Evolutionary conservation across 1,284 basidiomycete species (phyloP).

Genomic region (Neolentinus lepideus): DNA sequence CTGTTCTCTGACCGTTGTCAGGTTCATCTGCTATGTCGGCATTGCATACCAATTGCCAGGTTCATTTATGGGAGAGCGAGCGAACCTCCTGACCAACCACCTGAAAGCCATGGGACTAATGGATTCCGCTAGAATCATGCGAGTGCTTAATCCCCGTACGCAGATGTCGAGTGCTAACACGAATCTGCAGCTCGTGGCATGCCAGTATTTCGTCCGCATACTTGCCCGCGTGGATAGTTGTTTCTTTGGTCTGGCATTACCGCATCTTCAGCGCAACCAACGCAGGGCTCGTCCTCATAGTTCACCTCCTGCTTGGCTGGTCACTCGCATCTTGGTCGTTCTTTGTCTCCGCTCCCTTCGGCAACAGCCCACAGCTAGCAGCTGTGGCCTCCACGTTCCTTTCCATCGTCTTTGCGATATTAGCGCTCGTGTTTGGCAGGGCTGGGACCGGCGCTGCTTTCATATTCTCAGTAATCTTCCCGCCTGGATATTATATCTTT

Average conservation of each 20-base stretch:
- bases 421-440: constrained; percentile 51
- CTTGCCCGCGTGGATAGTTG: constrained; percentile 60
- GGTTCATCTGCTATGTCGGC: constrained; percentile 61
- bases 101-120: constrained; percentile 71
- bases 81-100: constrained; percentile 52
- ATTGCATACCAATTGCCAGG: constrained; percentile 71
- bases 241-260: constrained; percentile 55
- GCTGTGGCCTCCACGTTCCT: constrained; percentile 63
- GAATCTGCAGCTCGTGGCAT: constrained; percentile 54
- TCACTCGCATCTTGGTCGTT: constrained; percentile 65
- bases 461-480: constrained; percentile 66
- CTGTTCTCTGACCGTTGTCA: constrained; percentile 14
- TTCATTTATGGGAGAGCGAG: constrained; percentile 54
- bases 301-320: constrained; percentile 64
- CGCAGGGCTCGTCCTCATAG: constrained; percentile 50
- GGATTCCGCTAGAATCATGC: constrained; percentile 60
- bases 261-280: constrained; percentile 60
- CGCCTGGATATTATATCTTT: constrained; percentile 70
- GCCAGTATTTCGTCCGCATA: constrained; percentile 46
- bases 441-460: constrained; percentile 42
- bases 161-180: constrained; percentile 5
- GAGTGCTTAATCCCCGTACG: constrained; percentile 13
- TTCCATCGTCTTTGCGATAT: constrained; percentile 57
- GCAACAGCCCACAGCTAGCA: constrained; percentile 66
- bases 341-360: constrained; percentile 61